A percentile compares a stretch with the other conserved stretches of the same genome.
Conservation (phyloP, 441 rosid species). For the Oxalis stricta region DNA sequence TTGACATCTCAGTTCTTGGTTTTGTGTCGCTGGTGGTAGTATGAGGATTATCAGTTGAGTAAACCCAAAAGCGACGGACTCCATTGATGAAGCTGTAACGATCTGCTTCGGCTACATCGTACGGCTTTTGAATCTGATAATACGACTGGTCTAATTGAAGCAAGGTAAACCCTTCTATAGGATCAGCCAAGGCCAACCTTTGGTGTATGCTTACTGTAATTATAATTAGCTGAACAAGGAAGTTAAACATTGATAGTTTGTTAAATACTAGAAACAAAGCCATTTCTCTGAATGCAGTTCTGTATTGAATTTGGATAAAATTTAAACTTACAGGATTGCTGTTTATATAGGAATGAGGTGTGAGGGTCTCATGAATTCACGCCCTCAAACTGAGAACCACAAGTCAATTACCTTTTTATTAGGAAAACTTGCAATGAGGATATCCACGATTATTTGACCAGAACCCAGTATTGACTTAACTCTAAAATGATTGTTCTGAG, state of each 20-base stretch:
- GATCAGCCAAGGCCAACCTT: slow-evolving; percentile 7
- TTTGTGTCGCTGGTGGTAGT: slow-evolving; percentile 6
- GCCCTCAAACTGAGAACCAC: too few relatives aligned
- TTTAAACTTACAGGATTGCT: too few relatives aligned
- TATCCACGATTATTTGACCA: too few relatives aligned
- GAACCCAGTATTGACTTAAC: too few relatives aligned
- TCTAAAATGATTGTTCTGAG: too few relatives aligned
- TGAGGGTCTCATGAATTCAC: too few relatives aligned
- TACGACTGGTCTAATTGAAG: slow-evolving; percentile 12
- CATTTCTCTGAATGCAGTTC: too few relatives aligned
- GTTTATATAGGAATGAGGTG: too few relatives aligned
- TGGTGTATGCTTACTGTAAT: too few relatives aligned
- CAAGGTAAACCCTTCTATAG: slow-evolving; percentile 13
- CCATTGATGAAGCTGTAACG: slow-evolving; percentile 19
- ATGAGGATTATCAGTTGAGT: slow-evolving; percentile 13
- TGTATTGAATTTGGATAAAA: too few relatives aligned
- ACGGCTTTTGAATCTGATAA: slow-evolving; percentile 15
- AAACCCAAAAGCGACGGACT: slow-evolving; percentile 21
- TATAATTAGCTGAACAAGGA: background rate
- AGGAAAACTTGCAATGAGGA: too few relatives aligned
- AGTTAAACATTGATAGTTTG: background rate
- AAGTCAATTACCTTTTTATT: too few relatives aligned
- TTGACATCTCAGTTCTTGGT: slow-evolving; percentile 9
- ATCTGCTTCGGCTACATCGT: slow-evolving; percentile 9
- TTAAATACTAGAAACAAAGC: background rate